A percentile compares a stretch with the other conserved stretches of the same genome.
Conservation (phyloP, 2,329 filamentous ascomycete genomes). For the Metarhizium brunneum region DNA sequence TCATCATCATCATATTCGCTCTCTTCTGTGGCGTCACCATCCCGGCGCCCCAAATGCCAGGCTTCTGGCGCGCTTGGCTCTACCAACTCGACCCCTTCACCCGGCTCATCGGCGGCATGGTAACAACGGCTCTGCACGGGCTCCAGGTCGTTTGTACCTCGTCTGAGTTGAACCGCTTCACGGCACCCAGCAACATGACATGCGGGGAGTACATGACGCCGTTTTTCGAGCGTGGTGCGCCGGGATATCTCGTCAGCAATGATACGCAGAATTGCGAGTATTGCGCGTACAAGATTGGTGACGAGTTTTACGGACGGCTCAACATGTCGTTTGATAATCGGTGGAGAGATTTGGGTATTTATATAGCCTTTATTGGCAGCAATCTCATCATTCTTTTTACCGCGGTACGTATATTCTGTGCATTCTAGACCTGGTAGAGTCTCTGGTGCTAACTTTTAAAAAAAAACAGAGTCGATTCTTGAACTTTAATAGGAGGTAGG, state of each 20-base stretch:
- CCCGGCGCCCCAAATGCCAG: constrained; percentile 65
- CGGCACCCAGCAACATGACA: constrained; percentile 51
- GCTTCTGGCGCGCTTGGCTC: constrained; percentile 71
- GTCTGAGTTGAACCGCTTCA: constrained; percentile 59
- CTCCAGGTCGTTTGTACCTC: constrained; percentile 51
- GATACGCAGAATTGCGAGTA: constrained; percentile 63
- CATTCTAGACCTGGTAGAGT: not conserved
- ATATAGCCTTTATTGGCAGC: constrained; percentile 63
- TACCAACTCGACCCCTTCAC: constrained; percentile 81
- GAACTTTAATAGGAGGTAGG: constrained; percentile 42
- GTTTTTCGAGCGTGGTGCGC: constrained; percentile 60
- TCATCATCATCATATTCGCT: constrained; percentile 72
- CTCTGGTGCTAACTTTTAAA: not conserved
- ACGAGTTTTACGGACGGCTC: constrained; percentile 67
- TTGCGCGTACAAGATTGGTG: constrained; percentile 71
- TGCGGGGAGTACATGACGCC: constrained; percentile 68
- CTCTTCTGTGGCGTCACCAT: constrained; percentile 86
- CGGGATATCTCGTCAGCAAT: constrained; percentile 63
- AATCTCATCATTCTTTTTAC: constrained; percentile 57
- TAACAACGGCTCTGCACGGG: constrained; percentile 66
- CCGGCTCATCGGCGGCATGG: constrained; percentile 69
- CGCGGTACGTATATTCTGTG: constrained; percentile 33
- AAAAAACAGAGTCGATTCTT: constrained; percentile 35
- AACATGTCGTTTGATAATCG: constrained; percentile 57
- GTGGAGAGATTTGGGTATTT: constrained; percentile 80